Percentiles rank a stretch among this genome's conserved stretches.
phyloP scores from a whole-genome alignment of 306 rosid genomes.

The Sophora flavescens region DNA sequence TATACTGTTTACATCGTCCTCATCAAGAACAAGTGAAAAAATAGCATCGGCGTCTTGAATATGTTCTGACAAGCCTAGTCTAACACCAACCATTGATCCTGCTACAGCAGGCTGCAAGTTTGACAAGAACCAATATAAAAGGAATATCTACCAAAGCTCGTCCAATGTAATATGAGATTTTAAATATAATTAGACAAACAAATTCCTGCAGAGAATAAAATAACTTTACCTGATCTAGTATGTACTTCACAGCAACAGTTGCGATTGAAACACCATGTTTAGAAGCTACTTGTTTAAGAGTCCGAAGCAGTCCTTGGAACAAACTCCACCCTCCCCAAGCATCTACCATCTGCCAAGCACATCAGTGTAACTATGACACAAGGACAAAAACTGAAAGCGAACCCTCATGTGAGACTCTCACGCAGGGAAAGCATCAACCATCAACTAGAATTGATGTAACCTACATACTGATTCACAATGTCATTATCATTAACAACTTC shows the following conservation, averaged over 20 bases:
- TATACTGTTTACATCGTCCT: slow-evolving; percentile 80
- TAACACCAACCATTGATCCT: slow-evolving; percentile 95
- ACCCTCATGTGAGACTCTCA: slow-evolving; percentile 17
- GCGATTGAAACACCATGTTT: slow-evolving; percentile 88
- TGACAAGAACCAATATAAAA: slow-evolving; percentile 28
- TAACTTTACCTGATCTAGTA: slow-evolving; percentile 78
- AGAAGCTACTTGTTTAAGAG: slow-evolving; percentile 78
- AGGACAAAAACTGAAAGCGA: slow-evolving; percentile 26
- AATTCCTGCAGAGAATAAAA: slow-evolving; percentile 14
- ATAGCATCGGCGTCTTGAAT: slow-evolving; percentile 72
- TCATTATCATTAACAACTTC: slow-evolving; percentile 20
- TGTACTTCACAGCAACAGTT: slow-evolving; percentile 82
- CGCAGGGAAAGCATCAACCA: slow-evolving; percentile 22
- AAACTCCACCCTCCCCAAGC: slow-evolving; percentile 97
- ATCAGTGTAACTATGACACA: slow-evolving; percentile 18
- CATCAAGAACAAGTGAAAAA: slow-evolving; percentile 86
- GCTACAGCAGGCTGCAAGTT: slow-evolving; percentile 87
- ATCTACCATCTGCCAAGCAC: slow-evolving; percentile 81
- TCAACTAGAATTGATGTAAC: slow-evolving; percentile 18
- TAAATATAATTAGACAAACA: neutral
- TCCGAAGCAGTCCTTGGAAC: slow-evolving; percentile 85
- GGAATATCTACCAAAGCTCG: neutral
- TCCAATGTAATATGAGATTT: neutral
- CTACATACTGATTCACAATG: neutral
- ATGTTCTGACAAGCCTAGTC: slow-evolving; percentile 96